phyloP scores from a whole-genome alignment of 306 rosid genomes.

The Abrus precatorius region DNA sequence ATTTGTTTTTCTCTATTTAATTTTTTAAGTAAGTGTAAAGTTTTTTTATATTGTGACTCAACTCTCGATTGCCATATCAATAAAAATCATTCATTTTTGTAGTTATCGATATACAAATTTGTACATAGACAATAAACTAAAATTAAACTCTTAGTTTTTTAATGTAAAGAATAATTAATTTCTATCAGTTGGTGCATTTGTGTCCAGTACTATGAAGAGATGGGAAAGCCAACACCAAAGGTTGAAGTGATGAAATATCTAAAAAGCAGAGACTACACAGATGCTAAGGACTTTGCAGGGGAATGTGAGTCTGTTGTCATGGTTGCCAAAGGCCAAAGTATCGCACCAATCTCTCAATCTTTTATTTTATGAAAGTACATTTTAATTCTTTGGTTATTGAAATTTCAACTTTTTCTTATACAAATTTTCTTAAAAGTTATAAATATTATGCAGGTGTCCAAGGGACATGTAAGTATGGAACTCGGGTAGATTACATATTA shows the following conservation, averaged over 20 bases:
- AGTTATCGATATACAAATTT: too few species aligned
- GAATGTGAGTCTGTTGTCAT: conserved; percentile 86
- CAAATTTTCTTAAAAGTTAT: background rate
- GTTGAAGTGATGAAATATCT: conserved; percentile 73
- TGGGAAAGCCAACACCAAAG: conserved; percentile 80
- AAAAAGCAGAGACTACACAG: conserved; percentile 67
- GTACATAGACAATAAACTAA: too few species aligned
- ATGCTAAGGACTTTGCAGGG: conserved; percentile 76
- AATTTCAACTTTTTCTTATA: background rate
- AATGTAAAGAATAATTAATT: background rate
- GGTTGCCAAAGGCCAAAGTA: conserved; percentile 97
- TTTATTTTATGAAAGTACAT: background rate
- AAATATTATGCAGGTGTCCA: conserved; percentile 73
- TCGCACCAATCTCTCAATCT: conserved; percentile 7
- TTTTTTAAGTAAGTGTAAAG: conserved; percentile 49
- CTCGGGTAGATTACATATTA: conserved; percentile 83
- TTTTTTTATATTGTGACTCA: too few species aligned
- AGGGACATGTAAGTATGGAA: conserved; percentile 93
- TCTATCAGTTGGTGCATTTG: background rate
- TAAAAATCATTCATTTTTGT: too few species aligned
- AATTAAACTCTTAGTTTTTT: too few species aligned
- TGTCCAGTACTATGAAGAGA: conserved; percentile 74
- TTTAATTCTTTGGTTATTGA: background rate
- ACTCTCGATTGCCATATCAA: too few species aligned
- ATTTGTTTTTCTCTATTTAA: background rate